Percentiles rank a stretch among this genome's conserved stretches.
Conservation (phyloP, 2,329 filamentous ascomycete genomes). For the Exophiala aquamarina region DNA sequence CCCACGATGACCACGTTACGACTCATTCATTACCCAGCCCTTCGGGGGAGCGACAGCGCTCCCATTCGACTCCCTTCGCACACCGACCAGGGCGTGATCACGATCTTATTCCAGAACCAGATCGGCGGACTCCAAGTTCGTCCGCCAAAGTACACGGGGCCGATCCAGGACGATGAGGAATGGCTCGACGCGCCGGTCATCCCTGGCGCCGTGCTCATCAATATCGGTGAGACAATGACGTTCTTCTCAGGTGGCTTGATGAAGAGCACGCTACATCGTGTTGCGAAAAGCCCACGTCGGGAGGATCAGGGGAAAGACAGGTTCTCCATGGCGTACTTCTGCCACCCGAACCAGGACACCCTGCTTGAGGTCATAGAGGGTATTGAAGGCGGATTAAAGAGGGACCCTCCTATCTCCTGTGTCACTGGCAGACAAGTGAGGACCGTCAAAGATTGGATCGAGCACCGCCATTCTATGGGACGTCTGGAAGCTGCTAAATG, state of each 20-base stretch:
- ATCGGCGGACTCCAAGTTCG: slow-evolving; percentile 58
- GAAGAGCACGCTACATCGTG: slow-evolving; percentile 51
- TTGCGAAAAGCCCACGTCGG: slow-evolving; percentile 66
- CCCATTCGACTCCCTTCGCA: slow-evolving; percentile 72
- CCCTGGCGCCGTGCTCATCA: slow-evolving; percentile 50
- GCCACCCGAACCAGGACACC: slow-evolving; percentile 76
- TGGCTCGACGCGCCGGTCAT: slow-evolving; percentile 53
- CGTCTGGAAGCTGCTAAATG: slow-evolving; percentile 6
- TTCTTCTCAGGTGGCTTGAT: slow-evolving; percentile 51
- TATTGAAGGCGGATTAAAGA: slow-evolving; percentile 60
- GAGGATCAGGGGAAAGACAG: slow-evolving; percentile 50
- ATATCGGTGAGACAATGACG: slow-evolving; percentile 50
- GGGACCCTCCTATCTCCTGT: slow-evolving; percentile 48
- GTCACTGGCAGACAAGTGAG: slow-evolving; percentile 14
- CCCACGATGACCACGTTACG: slow-evolving; percentile 62
- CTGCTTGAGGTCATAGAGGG: slow-evolving; percentile 78
- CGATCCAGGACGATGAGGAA: slow-evolving; percentile 38
- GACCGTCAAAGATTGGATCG: slow-evolving; percentile 23
- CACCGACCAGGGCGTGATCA: slow-evolving; percentile 57
- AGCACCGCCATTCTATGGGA: slow-evolving; percentile 21
- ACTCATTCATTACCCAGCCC: slow-evolving; percentile 75
- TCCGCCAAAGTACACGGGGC: slow-evolving; percentile 50
- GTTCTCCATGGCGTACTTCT: slow-evolving; percentile 91
- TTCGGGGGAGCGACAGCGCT: slow-evolving; percentile 52
- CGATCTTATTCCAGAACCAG: slow-evolving; percentile 58